A percentile compares a stretch with the other conserved stretches of the same genome.
phyloP scores from a whole-genome alignment of 345 rosid genomes.

The Corchorus capsularis region DNA sequence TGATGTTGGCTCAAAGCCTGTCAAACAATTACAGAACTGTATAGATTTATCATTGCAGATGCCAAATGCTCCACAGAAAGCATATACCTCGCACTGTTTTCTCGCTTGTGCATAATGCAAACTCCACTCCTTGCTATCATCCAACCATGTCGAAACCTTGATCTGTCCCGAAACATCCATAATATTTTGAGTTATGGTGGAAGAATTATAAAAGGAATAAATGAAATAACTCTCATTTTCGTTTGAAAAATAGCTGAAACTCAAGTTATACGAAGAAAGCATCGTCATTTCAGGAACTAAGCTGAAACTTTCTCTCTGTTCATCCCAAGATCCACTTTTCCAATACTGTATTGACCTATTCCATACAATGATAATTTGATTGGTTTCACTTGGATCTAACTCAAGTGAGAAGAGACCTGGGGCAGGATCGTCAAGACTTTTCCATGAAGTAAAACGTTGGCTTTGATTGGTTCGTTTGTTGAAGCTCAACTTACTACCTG shows the following conservation, averaged over 20 bases:
- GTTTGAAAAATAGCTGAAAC: slow-evolving; percentile 48
- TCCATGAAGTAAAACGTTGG: slow-evolving; percentile 64
- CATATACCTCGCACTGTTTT: slow-evolving; percentile 66
- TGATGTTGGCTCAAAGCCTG: slow-evolving; percentile 45
- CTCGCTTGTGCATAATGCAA: slow-evolving; percentile 69
- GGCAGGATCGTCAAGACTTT: slow-evolving; percentile 58
- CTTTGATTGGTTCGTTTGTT: slow-evolving; percentile 39
- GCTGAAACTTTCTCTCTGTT: slow-evolving; percentile 35
- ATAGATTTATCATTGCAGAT: slow-evolving; percentile 45
- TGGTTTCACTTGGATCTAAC: slow-evolving; percentile 50
- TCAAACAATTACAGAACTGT: slow-evolving; percentile 55
- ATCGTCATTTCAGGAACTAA: slow-evolving; percentile 71
- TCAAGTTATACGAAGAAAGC: slow-evolving; percentile 38
- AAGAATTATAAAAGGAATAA: slow-evolving; percentile 37
- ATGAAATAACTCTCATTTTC: slow-evolving; percentile 61
- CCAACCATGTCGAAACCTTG: slow-evolving; percentile 48
- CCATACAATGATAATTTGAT: slow-evolving; percentile 17
- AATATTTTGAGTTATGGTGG: slow-evolving; percentile 43
- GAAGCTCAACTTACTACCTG: slow-evolving; percentile 56
- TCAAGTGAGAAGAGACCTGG: slow-evolving; percentile 76
- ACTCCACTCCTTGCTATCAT: slow-evolving; percentile 42
- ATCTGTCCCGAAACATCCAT: slow-evolving; percentile 73
- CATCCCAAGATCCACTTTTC: slow-evolving; percentile 68
- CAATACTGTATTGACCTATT: slow-evolving; percentile 29
- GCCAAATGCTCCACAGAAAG: slow-evolving; percentile 72